Base-by-base conservation (phyloP, 345 rosid genomes). In the Pugionium cornutum region DNA sequence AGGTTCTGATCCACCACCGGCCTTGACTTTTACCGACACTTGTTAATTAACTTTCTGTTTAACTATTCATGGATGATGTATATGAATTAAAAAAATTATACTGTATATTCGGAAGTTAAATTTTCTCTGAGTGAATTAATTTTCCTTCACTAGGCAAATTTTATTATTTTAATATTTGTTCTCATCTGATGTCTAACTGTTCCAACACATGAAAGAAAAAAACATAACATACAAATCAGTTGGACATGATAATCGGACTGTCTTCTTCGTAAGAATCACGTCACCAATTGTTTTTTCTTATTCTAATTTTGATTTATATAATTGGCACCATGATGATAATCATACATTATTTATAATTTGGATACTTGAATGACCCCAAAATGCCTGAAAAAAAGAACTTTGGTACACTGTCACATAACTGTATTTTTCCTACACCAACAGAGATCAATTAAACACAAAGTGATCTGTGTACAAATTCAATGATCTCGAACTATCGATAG, bases 131-230 rank as follows among this genome's bases (percentile, higher is more conserved):
- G 18, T 18, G n/a, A 18, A 18, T 18, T 18, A 18, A 18, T 18
- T 18, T 18, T 18, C 18, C 18, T 18, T 18, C 18, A 18, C 18
- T 18, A 18, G 18, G 18, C 18, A 18, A 18, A 18, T 18, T 18
- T 18, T 18, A 18, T 18, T 18, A 18, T 18, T 18, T 18, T 18
- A 18, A 57, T 41, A 50, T 34, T 41, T 67, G 31, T 4, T 46
- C 33, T 0, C 31, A 49, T 72, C 45, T 41, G 48, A 35, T 27
- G 51, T 18, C 18, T 18, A 18, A 45, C 68, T 74, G 47, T 62
- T 40, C 59, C 64, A 49, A 50, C 66, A 63, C 78, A 75, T 75
- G 74, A 68, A 56, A 55, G 69, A 68, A 68, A 74, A 57, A 4
- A 60, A 75, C 70, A 68, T 28, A 2, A 49, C 66, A 68, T 43